Percentiles rank a stretch among this genome's conserved stretches.
phyloP scores from a whole-genome alignment of 2,329 filamentous ascomycete species.

The Boeremia lycopersici region DNA sequence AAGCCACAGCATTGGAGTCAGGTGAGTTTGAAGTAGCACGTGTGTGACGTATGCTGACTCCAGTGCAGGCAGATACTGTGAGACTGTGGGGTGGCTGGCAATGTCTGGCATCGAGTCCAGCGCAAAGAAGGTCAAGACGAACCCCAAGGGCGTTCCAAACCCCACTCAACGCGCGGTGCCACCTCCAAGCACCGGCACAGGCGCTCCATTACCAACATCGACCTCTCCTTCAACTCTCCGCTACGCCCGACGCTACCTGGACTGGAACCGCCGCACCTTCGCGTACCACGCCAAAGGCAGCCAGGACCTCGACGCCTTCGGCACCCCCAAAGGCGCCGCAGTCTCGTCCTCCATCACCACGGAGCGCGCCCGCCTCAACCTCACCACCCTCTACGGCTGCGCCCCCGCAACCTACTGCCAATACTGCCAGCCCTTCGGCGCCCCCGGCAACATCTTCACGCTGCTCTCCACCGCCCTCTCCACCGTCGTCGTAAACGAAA shows the following conservation, averaged over 20 bases:
- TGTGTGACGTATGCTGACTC: constrained; percentile 2
- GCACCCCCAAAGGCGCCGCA: constrained; percentile 55
- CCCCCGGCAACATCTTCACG: constrained; percentile 61
- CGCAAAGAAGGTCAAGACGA: constrained; percentile 51
- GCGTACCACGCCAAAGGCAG: constrained; percentile 65
- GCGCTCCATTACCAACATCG: constrained; percentile 44
- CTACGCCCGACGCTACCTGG: constrained; percentile 68
- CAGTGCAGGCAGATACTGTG: constrained; percentile 62
- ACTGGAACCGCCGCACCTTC: constrained; percentile 72
- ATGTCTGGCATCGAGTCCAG: constrained; percentile 63
- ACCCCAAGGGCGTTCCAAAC: constrained; percentile 51
- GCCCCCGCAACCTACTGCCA: constrained; percentile 66
- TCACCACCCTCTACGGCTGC: constrained; percentile 65
- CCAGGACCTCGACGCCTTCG: constrained; percentile 53
- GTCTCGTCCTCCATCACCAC: constrained; percentile 59
- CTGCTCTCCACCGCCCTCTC: constrained; percentile 59
- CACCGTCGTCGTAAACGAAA: constrained; percentile 59
- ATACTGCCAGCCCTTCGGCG: constrained; percentile 60
- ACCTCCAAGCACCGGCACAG: constrained; percentile 36
- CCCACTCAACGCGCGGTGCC: constrained; percentile 47
- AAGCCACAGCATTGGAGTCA: constrained; percentile 66
- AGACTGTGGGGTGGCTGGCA: constrained; percentile 71
- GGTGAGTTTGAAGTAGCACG: constrained; percentile 36
- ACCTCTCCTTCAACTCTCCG: constrained; percentile 39
- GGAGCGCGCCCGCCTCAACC: constrained; percentile 59